Base-by-base conservation (phyloP, 2,329 filamentous ascomycete genomes). In the Incumbomyces lentus region DNA sequence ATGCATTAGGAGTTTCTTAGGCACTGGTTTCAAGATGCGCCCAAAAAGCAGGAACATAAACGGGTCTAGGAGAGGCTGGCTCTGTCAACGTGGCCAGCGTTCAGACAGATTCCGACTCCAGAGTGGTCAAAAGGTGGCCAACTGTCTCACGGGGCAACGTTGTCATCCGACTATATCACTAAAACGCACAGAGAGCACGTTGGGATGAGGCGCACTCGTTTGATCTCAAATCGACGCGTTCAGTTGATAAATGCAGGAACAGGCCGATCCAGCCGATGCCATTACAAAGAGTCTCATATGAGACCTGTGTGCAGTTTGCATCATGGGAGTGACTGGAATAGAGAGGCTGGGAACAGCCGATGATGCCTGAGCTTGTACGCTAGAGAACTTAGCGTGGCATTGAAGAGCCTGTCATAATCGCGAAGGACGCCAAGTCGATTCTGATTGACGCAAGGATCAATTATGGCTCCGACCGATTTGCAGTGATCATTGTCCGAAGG, bases 401-500 rank as follows among this genome's bases (percentile, higher is more conserved):
- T 31, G 45, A 34, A 51, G 34, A 48, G 30, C 54, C 54, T 54
- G 52, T 55, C 49, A 55, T 11, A 16, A n/a, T 11, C 13, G 44
- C 30, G n/a, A 48, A 49, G 16, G 34, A 26, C 34, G 39, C 46
- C 43, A 49, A 44, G 43, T 49, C 49, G 37, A 50, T 48, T 40
- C 47, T 52, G 46, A 16, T 32, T 55, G 49, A 48, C 49, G 53
- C 51, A 54, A 55, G 53, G 53, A 51, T 49, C 46, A 40, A 11
- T 31, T 14, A 11, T 11, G 19, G 14, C 5, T 4, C 22, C 22
- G 8, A 8, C 22, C 22, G 22, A n/a, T 26, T 26, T 26, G 22
- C 22, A 26, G 4, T 26, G 22, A n/a, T n/a, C n/a, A n/a, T n/a
- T n/a, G n/a, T n/a, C n/a, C n/a, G n/a, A n/a, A n/a, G n/a, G n/a